Conservation (phyloP, 352 stramenopile species). For the Globisporangium emineosum region DNA sequence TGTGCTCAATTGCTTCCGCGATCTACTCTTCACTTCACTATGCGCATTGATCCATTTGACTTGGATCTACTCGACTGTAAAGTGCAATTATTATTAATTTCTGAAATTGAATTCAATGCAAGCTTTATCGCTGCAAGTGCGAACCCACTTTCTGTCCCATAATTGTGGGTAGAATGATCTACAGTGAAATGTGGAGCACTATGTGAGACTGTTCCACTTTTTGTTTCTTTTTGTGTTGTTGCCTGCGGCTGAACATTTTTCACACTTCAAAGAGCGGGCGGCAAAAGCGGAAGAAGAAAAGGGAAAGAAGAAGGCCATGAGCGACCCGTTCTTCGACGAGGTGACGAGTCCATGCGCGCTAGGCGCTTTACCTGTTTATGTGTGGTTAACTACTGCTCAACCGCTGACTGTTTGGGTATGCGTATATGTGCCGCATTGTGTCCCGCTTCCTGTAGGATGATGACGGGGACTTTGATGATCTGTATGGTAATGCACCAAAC, state of each 20-base stretch:
- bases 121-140: no score
- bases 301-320: constrained; percentile 16
- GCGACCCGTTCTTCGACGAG: constrained; percentile 53
- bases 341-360: constrained; percentile 7
- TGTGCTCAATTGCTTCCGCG: no score
- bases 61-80: no score
- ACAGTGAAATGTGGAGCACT: background rate
- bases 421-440: background rate
- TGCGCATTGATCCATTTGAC: no score
- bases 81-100: no score
- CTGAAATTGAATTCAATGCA: no score
- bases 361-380: background rate
- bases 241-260: background rate
- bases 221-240: constrained; percentile 1
- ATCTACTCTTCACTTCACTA: no score
- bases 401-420: background rate
- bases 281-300: background rate
- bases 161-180: background rate
- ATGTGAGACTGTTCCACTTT: background rate
- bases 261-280: constrained; percentile 13
- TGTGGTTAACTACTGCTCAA: background rate
- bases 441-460: constrained; percentile 31
- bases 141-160: background rate
- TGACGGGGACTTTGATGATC: constrained; percentile 75
- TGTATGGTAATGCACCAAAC: constrained; percentile 60